Conservation (phyloP, 2,329 filamentous ascomycete genomes). For the Cladosporium oxysporum region DNA sequence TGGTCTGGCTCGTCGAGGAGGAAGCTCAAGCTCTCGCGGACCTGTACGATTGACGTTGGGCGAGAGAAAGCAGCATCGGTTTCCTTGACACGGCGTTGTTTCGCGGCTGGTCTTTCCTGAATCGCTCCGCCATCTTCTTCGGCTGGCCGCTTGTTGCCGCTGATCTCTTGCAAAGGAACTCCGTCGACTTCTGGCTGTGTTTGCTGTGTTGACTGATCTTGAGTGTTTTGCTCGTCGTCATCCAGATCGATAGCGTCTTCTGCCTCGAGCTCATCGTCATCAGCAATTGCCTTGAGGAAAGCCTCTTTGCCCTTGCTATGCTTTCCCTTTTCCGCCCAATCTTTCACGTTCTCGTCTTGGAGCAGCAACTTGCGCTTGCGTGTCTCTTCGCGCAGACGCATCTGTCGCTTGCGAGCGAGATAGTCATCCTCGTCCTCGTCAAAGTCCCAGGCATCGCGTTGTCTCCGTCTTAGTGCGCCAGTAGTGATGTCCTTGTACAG, state of each 20-base stretch:
- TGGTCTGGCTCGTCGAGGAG: constrained; percentile 67
- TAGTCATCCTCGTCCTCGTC: constrained; percentile 84
- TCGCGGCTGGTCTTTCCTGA: constrained; percentile 43
- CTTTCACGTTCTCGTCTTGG: constrained; percentile 84
- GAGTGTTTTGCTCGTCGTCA: constrained; percentile 47
- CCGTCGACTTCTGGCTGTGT: constrained; percentile 24
- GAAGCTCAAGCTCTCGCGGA: constrained; percentile 79
- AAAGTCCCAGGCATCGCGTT: constrained; percentile 70
- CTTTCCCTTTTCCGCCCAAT: constrained; percentile 57
- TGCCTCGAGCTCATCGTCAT: constrained; percentile 62
- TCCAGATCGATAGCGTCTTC: constrained; percentile 72
- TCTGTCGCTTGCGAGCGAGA: constrained; percentile 68
- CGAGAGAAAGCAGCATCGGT: constrained; percentile 53
- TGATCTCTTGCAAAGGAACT: constrained; percentile 30
- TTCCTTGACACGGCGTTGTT: constrained; percentile 33
- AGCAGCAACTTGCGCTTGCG: constrained; percentile 89
- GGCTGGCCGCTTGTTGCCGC: constrained; percentile 34
- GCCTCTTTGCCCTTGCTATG: constrained; percentile 71
- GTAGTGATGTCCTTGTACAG: constrained; percentile 91
- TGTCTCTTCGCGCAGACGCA: constrained; percentile 84
- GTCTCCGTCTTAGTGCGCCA: constrained; percentile 81
- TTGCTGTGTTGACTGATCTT: constrained; percentile 31
- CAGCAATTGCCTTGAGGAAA: constrained; percentile 87
- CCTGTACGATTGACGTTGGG: constrained; percentile 74
- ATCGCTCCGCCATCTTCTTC: constrained; percentile 21